These are phyloP conservation scores for Salvia sclarea DNA, from an alignment of 305 asterid species.

Conservation along the genomic window DNA sequence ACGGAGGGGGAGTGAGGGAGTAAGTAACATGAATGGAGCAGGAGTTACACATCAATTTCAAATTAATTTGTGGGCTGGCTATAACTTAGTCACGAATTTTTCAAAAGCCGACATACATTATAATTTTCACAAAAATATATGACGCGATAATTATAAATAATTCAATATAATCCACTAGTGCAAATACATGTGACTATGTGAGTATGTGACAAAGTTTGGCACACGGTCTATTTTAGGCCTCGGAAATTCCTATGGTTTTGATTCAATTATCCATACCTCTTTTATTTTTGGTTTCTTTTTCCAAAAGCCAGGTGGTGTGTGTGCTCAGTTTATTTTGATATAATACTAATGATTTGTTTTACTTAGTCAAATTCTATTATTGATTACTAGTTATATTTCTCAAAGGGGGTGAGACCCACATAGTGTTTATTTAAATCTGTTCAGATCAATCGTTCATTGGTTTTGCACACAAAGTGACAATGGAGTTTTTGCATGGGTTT, in stretches of 20 bases:
- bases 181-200: too few species aligned
- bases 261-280: background rate
- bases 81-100: background rate
- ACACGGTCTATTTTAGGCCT: slow-evolving; percentile 6
- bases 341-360: background rate
- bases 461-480: background rate
- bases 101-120: background rate
- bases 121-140: background rate
- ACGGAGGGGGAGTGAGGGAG: background rate
- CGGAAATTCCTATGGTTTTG: slow-evolving; percentile 19
- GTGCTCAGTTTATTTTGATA: slow-evolving; percentile 8
- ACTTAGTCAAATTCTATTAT: slow-evolving; percentile 1
- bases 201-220: slow-evolving; percentile 16
- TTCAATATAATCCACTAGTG: slow-evolving; percentile 3
- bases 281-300: background rate
- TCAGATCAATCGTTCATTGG: too few species aligned
- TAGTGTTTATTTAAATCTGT: background rate
- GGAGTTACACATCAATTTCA: background rate
- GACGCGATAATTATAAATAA: background rate
- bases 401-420: background rate
- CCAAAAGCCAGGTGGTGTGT: slow-evolving; percentile 14
- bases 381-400: background rate
- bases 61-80: background rate
- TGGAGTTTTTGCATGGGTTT: background rate
- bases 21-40: too few species aligned